Percentiles rank a stretch among this genome's conserved stretches.
phyloP scores from a whole-genome alignment of 2,329 filamentous ascomycete genomes.

The Cytospora paraplurivora region DNA sequence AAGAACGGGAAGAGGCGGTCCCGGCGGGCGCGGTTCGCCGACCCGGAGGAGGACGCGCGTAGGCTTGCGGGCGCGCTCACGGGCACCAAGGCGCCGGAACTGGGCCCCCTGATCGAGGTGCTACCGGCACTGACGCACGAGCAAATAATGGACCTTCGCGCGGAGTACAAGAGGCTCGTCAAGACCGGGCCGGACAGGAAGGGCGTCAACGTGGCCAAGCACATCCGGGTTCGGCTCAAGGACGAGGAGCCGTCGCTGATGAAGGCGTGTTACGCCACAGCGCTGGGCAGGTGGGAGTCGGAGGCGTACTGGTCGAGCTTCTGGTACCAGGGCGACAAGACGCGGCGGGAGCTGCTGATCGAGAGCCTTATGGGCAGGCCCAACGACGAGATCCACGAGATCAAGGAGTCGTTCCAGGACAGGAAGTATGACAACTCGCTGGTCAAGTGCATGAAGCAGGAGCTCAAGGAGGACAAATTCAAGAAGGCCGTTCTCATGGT shows the following conservation, averaged over 20 bases:
- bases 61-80: conserved; percentile 75
- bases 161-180: conserved; percentile 87
- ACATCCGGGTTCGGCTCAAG: conserved; percentile 76
- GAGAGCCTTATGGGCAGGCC: conserved; percentile 88
- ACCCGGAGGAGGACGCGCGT: conserved; percentile 76
- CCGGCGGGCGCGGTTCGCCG: conserved; percentile 77
- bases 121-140: conserved; percentile 83
- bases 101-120: conserved; percentile 75
- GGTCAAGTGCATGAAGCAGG: conserved; percentile 82
- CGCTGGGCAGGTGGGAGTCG: conserved; percentile 85
- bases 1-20: conserved; percentile 48
- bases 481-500: conserved; percentile 83
- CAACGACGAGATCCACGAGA: conserved; percentile 82
- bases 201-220: conserved; percentile 83
- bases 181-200: conserved; percentile 74
- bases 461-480: conserved; percentile 96
- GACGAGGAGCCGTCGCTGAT: conserved; percentile 75
- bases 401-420: conserved; percentile 87
- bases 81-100: conserved; percentile 65
- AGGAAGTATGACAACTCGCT: conserved; percentile 87
- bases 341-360: conserved; percentile 84
- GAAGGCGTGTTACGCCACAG: conserved; percentile 88
- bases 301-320: conserved; percentile 98
- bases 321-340: conserved; percentile 90
- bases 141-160: conserved; percentile 82